A percentile compares a stretch with the other conserved stretches of the same genome.
phyloP scores from a whole-genome alignment of 345 rosid genomes.

The Pistacia vera region DNA sequence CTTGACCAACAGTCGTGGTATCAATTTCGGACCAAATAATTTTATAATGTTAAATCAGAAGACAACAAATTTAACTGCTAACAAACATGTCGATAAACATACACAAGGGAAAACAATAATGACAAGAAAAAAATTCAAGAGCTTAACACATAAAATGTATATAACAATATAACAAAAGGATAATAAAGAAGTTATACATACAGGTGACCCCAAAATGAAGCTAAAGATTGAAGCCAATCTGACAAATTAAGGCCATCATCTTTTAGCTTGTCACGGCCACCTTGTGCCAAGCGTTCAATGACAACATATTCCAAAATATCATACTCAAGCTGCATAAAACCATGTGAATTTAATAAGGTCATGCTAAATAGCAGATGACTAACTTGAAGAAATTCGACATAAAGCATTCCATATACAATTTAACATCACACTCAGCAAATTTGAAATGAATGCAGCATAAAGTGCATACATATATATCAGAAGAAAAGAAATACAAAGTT shows the following conservation, averaged over 20 bases:
- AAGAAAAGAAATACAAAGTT: not conserved
- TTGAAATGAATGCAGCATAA: not conserved
- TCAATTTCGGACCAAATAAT: not conserved
- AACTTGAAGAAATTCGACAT: not conserved
- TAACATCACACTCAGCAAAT: not conserved
- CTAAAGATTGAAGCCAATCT: constrained; percentile 99
- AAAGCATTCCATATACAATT: not conserved
- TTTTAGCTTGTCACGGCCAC: constrained; percentile 95
- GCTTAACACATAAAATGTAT: not conserved
- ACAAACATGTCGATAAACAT: not conserved
- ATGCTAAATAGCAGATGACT: constrained; percentile 9
- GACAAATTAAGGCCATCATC: constrained; percentile 99
- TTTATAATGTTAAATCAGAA: not conserved
- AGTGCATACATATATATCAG: no score
- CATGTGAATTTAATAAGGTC: constrained; percentile 19
- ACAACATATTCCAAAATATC: constrained; percentile 98
- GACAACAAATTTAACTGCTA: not conserved
- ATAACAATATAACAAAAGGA: constrained; percentile 10
- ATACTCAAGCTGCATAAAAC: constrained; percentile 81
- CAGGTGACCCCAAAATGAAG: constrained; percentile 99
- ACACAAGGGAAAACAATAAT: not conserved
- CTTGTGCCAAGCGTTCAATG: constrained; percentile 91
- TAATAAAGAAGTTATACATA: constrained; percentile 54
- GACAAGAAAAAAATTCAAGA: not conserved
- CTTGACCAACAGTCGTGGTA: not conserved